Percentiles rank a stretch among this genome's conserved stretches.
Conservation (phyloP, 805 yeast species). For the Komagataella pseudopastoris region DNA sequence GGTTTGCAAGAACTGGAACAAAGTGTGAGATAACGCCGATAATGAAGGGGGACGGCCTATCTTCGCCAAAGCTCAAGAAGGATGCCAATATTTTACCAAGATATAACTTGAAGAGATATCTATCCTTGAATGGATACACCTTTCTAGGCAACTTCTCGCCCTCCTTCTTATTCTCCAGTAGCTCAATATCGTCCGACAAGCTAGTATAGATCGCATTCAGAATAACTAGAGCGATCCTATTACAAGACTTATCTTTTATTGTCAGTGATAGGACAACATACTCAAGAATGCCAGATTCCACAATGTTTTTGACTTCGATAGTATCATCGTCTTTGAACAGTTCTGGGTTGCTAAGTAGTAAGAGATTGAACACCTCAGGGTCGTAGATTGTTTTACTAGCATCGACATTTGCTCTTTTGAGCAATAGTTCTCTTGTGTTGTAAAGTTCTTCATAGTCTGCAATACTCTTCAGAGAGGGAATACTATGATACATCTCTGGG, state of each 20-base stretch:
- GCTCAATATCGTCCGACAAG: constrained; percentile 22
- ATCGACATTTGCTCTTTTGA: background rate
- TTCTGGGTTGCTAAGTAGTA: constrained; percentile 53
- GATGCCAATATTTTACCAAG: constrained; percentile 32
- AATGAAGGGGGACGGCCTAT: constrained; percentile 29
- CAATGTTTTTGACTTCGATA: constrained; percentile 36
- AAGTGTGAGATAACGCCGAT: constrained; percentile 43
- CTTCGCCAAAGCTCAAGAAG: constrained; percentile 10
- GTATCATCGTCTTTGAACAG: constrained; percentile 22
- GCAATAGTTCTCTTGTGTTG: background rate
- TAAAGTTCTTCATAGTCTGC: background rate
- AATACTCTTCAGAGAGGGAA: background rate
- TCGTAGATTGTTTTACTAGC: constrained; percentile 30
- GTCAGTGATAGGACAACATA: constrained; percentile 34
- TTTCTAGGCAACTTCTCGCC: background rate
- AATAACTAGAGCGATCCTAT: constrained; percentile 26
- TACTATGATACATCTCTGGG: background rate
- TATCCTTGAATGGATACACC: constrained; percentile 32
- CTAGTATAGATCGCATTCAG: constrained; percentile 29
- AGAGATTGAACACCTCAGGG: constrained; percentile 52
- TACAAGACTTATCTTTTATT: constrained; percentile 14
- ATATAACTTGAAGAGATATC: constrained; percentile 37
- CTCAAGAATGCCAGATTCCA: constrained; percentile 43
- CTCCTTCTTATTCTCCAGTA: constrained; percentile 8
- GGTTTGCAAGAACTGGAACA: constrained; percentile 45